These are phyloP conservation scores for Leishmania mexicana DNA, from an alignment of 208 protist species.

Conservation along the genomic window DNA sequence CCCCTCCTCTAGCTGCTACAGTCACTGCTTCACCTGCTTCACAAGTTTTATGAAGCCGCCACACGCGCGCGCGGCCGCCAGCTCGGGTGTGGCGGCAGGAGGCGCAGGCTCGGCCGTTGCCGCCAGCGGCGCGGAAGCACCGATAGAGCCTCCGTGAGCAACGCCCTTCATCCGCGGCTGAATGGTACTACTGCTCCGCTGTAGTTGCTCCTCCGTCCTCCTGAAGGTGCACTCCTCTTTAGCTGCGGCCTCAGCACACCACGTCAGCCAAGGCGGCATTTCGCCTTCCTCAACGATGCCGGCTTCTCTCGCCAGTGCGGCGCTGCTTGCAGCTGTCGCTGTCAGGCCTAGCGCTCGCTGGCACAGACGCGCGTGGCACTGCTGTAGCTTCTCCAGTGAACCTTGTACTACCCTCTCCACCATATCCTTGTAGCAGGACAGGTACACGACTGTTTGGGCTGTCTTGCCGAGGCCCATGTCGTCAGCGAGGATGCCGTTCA, in stretches of 20 bases:
- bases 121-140: no score
- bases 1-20: conserved; percentile 35
- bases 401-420: conserved; percentile 37
- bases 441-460: conserved; percentile 93
- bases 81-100: background rate
- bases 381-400: conserved; percentile 16
- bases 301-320: background rate
- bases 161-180: no score
- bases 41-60: conserved; percentile 17
- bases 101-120: no score
- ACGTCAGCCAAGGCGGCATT: conserved; percentile 27
- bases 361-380: conserved; percentile 14
- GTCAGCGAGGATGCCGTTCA: conserved; percentile 94
- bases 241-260: conserved; percentile 4
- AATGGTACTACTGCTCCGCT: no score
- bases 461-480: conserved; percentile 99
- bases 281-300: background rate
- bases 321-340: background rate
- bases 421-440: conserved; percentile 70
- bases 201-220: no score
- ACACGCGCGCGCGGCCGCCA: background rate
- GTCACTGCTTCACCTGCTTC: conserved; percentile 45
- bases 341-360: conserved; percentile 16
- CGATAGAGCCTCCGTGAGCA: no score
- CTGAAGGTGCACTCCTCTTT: background rate